Evolutionary conservation across 2,329 filamentous ascomycete genomes (phyloP).

Genomic region (Colletotrichum agaves): DNA sequence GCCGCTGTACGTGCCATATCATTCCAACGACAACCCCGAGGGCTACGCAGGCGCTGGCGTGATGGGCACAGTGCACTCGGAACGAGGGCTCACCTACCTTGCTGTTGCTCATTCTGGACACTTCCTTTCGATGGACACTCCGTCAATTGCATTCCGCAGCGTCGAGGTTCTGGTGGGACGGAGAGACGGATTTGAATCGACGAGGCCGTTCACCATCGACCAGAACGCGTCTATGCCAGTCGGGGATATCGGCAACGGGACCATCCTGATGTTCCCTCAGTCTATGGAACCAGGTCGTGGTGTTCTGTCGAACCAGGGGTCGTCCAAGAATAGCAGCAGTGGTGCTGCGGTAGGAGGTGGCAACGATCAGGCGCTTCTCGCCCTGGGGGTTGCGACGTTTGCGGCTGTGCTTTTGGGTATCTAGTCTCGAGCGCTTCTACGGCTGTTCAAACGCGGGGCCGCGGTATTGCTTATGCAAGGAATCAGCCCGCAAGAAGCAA

Average conservation of each 20-base stretch:
- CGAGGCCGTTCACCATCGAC: constrained; percentile 49
- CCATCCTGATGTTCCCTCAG: constrained; percentile 28
- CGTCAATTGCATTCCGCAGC: constrained; percentile 75
- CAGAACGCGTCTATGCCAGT: constrained; percentile 10
- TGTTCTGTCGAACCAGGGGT: background rate
- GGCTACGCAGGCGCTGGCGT: constrained; percentile 67
- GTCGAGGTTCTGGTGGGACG: constrained; percentile 81
- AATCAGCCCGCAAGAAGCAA: too few species aligned
- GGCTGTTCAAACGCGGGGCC: too few species aligned
- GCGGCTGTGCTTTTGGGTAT: background rate
- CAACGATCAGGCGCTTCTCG: background rate
- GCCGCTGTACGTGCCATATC: constrained; percentile 74
- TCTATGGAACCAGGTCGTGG: constrained; percentile 16
- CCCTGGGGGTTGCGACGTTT: background rate
- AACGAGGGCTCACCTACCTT: constrained; percentile 80
- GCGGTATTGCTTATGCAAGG: too few species aligned
- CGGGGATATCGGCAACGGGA: constrained; percentile 18
- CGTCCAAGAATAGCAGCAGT: constrained; percentile 7
- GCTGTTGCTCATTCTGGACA: constrained; percentile 73
- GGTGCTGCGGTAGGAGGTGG: background rate
- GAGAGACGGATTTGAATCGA: constrained; percentile 64
- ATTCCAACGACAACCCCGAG: constrained; percentile 53
- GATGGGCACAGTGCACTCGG: constrained; percentile 76
- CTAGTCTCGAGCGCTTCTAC: background rate
- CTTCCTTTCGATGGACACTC: constrained; percentile 75